phyloP scores from a whole-genome alignment of 2,329 filamentous ascomycete genomes.

The Talaromyces sp. region DNA sequence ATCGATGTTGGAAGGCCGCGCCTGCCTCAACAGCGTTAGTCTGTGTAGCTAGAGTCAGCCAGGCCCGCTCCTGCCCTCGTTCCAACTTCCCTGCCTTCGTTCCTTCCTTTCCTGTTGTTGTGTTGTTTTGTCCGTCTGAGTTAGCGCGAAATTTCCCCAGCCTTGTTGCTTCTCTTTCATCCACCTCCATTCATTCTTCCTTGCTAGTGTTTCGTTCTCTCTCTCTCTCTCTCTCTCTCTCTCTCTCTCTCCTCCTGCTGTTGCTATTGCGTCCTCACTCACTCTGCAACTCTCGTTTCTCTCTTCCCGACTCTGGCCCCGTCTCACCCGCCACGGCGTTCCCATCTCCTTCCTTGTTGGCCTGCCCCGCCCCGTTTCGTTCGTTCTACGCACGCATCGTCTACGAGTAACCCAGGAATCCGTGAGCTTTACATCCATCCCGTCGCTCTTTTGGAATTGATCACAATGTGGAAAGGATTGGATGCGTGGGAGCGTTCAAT shows the following conservation, averaged over 20 bases:
- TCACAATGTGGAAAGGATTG: slow-evolving; percentile 19
- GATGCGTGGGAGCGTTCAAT: slow-evolving; percentile 20
- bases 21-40: background rate
- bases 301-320: background rate
- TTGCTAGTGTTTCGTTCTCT: background rate
- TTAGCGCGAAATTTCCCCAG: slow-evolving; percentile 19
- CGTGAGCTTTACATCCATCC: background rate
- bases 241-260: background rate
- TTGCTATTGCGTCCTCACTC: background rate
- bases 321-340: background rate
- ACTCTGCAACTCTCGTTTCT: background rate
- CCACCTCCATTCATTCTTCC: background rate
- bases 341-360: background rate
- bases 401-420: background rate
- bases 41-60: background rate
- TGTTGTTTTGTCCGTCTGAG: slow-evolving; percentile 4
- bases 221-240: background rate
- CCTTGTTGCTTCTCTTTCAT: slow-evolving; percentile 11
- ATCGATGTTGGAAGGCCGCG: background rate
- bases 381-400: slow-evolving; percentile 2
- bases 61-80: background rate
- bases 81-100: background rate
- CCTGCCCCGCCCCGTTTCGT: slow-evolving; percentile 11
- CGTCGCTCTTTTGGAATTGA: background rate
- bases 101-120: background rate